Conservation (phyloP, 768 basidiomycete species). For the Nidula microcarpa region DNA sequence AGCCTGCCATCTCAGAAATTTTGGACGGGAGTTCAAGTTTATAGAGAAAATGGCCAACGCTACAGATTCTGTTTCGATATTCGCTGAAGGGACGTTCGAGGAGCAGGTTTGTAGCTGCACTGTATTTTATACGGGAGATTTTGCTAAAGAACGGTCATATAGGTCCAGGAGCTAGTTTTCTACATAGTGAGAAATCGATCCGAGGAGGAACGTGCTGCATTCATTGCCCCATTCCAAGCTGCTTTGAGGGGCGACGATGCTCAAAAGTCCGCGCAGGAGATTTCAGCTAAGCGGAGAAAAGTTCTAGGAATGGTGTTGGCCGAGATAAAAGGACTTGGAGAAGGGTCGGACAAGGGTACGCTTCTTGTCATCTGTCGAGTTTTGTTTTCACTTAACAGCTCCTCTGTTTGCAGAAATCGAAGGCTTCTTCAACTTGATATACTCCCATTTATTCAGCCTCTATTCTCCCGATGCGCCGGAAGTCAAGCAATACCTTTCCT, state of each 20-base stretch:
- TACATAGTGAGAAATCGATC: slow-evolving; percentile 65
- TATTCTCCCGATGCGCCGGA: slow-evolving; percentile 54
- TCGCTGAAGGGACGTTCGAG: slow-evolving; percentile 85
- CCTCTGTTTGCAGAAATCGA: slow-evolving; percentile 56
- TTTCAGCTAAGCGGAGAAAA: slow-evolving; percentile 46
- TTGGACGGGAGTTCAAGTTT: slow-evolving; percentile 17
- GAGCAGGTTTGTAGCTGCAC: slow-evolving; percentile 58
- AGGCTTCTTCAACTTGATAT: slow-evolving; percentile 84
- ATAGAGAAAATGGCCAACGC: slow-evolving; percentile 48
- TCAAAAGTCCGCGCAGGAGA: slow-evolving; percentile 50
- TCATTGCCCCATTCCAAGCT: slow-evolving; percentile 66
- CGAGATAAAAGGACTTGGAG: slow-evolving; percentile 67
- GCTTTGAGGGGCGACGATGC: slow-evolving; percentile 48
- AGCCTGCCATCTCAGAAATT: slow-evolving; percentile 16
- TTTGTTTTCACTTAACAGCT: neutral
- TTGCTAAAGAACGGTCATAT: neutral
- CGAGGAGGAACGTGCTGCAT: slow-evolving; percentile 64
- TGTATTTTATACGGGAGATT: no score
- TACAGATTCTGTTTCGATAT: slow-evolving; percentile 79
- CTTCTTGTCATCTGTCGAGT: slow-evolving; percentile 1
- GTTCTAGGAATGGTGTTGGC: slow-evolving; percentile 58
- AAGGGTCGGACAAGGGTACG: slow-evolving; percentile 75
- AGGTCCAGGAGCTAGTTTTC: slow-evolving; percentile 78
- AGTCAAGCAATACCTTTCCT: slow-evolving; percentile 43
- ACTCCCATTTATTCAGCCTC: slow-evolving; percentile 65